Conservation (phyloP, 306 rosid species). For the Citrullus colocynthis region DNA sequence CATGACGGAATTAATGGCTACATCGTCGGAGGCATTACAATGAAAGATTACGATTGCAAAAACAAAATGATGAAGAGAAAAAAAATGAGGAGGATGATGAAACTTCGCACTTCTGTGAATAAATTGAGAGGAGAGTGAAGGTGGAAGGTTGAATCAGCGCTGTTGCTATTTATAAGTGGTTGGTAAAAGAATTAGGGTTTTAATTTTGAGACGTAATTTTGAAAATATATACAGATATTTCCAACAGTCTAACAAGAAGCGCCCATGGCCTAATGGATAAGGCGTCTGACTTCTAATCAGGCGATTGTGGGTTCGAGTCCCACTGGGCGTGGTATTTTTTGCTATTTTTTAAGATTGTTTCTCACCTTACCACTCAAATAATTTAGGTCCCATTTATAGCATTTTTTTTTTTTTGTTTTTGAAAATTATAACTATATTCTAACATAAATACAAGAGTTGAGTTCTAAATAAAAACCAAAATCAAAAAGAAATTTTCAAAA, state of each 20-base stretch:
- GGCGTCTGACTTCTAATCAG: conserved; percentile 12
- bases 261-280: conserved; percentile 14
- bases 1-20: neutral
- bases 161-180: neutral
- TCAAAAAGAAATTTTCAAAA: no score
- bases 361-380: no score
- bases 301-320: conserved; percentile 13
- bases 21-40: neutral
- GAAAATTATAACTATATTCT: no score
- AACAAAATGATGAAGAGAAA: neutral
- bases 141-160: neutral
- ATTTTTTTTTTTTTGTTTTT: no score
- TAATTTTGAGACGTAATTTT: neutral
- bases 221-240: no score
- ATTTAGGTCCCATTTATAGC: no score
- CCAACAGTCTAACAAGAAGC: neutral
- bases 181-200: neutral
- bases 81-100: neutral
- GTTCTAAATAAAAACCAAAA: no score
- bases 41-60: neutral
- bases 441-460: no score
- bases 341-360: neutral
- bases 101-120: neutral
- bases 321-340: neutral
- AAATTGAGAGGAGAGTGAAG: neutral